Evolutionary conservation across 2,329 filamentous ascomycete species (phyloP), one percentile per base, ranked within the genome.

Genomic region (Penicillium glabrum): DNA sequence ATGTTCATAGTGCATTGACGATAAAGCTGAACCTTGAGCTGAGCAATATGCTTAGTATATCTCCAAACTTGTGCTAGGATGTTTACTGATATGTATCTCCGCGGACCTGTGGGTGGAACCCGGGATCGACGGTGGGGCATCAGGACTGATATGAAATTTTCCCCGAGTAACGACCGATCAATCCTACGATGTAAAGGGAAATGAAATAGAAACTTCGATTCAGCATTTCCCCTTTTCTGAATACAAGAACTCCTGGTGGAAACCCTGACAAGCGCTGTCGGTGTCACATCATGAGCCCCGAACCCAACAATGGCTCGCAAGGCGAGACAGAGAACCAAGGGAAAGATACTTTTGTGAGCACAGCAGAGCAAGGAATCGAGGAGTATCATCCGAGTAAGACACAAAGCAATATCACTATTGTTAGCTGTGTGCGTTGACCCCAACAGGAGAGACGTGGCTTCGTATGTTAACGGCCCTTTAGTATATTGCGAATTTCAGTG

Each of bases 401-500:
- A 56, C 66, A 69, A 50, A 70, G 68, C 37, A 69, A 69, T 26
- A 46, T 70, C 23, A 71, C 68, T 9, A 64, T 71, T 10, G 10
- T 69, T 11, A 69, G 68, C 51, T 71, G 67, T 56, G 68, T 71
- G 52, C 50, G 67, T 68, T 23, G 1, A 14, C 1, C 7, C 23
- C 39, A 23, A 39, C 7, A 39, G 6, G 39, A 6, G 39, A 6
- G 10, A 31, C 35, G 19, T 2, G 35, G 14, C 3, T n/a, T 37
- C n/a, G 4, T 0, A 29, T n/a, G 45, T 7, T 23, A 23, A 21
- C 16, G 29, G 5, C 21, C 14, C 53, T 21, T 23, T 45, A 62
- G 68, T 69, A 70, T 21, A 66, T 70, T 31, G 69, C 69, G 51
- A 71, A 72, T 45, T 72, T 72, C 62, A 72, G 67, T 45, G 68